Evolutionary conservation across 2,329 filamentous ascomycete genomes (phyloP), one percentile per base, ranked within the genome.

Genomic region (Emmonsiellopsis sp.): DNA sequence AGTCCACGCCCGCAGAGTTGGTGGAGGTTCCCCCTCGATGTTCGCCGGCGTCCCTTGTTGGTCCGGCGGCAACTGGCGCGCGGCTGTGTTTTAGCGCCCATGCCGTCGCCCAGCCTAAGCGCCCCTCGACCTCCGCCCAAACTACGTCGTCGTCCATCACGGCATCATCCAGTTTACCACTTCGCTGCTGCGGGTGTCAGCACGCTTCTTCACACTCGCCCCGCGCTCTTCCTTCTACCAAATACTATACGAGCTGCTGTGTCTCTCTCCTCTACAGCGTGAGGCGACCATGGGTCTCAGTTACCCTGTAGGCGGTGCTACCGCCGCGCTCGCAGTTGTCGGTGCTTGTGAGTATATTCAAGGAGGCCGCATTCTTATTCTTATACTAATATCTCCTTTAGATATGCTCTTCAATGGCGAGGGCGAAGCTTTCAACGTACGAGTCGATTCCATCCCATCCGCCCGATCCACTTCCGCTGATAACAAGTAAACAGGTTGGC

Each of bases 381-480:
- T 2, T 11, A 14, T 31, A n/a, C 47, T 49, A n/a, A 49, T 51
- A 58, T 39, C 44, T 14, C 47, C 52, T 56, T 42, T 61, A 98
- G 93, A 98, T 75, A 94, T 98, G 89, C 88, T 98, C 70, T 96
- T 98, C 70, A 94, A 93, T 67, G 90, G 89, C 68, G 90, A 88
- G 71, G 93, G 94, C 68, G 92, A 98, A 79, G 79, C 86, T 56
- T 98, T 98, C 76, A 95, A 98, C 75, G 88, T 90, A 81, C 57
- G 82, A 67, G 49, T 32, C 31, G 62, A 49, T 47, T 32, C 43
- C 14, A 10, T 6, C 8, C 33, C 13, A 17, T 43, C 32, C 9
- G 13, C 14, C 34, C 4, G 17, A 51, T 27, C 17, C 53, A 7
- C 42, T 43, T 43, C 37, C 11, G 36, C 61, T 53, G 61, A 68